Base-by-base conservation (phyloP, 2,329 filamentous ascomycete species). In the Xylariaceae sp. region DNA sequence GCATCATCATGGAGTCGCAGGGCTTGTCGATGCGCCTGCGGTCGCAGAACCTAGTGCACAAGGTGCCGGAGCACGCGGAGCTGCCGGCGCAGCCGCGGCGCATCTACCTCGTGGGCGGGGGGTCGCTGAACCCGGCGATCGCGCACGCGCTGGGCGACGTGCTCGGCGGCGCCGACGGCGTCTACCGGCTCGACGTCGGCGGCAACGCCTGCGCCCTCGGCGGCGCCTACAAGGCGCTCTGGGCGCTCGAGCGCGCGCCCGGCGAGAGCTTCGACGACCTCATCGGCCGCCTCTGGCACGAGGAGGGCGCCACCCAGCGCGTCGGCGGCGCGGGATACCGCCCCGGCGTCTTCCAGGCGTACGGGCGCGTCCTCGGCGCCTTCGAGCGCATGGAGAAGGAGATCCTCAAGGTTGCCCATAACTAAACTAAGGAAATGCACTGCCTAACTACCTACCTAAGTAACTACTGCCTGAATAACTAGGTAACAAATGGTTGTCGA, bases 131-230 rank as follows among this genome's bases (percentile, higher is more conserved):
- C 79, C 86, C 88, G 3, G 92, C 93, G 47, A 97, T 98, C 66
- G 90, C 92, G 5, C 82, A 87, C 56, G 86, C 96, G 46, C 84
- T 93, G 3, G 93, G 92, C 21, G 88, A 96, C 67, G 91, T 98
- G 2, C 84, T 99, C 2, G 95, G 95, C 50, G 91, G 91, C 32
- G 83, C 82, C 2, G 95, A 98, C 61, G 95, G 95, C 20, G 90
- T 98, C 21, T 99, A 91, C 77, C 90, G 89, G 74, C 85, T 99
- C 14, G 93, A 98, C 70, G 91, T 98, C 4, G 93, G 95, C 21
- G 92, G 93, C 21, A 97, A 96, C 75, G 93, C 95, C 2, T 99
- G 95, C 75, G 95, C 93, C 10, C 77, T 98, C 14, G 95, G 95
- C 14, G 91, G 91, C 6, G 93, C 93, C 21, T 97, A 98, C 76